phyloP scores from a whole-genome alignment of 257 asterid genomes.

The Solanum piurae region DNA sequence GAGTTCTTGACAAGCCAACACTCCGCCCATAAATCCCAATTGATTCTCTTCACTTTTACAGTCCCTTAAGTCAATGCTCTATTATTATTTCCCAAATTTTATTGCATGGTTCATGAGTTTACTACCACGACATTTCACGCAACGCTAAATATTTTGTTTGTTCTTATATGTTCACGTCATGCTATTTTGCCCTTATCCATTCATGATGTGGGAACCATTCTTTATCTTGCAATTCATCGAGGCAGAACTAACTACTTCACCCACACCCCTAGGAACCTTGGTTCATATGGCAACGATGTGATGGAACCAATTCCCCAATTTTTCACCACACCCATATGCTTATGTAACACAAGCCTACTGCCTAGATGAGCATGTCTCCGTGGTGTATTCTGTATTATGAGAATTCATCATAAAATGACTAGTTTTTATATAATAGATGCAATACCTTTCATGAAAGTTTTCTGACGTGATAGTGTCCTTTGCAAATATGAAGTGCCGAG shows the following conservation, averaged over 20 bases:
- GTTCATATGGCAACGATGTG: not conserved
- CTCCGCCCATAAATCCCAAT: not conserved
- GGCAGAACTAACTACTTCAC: not conserved
- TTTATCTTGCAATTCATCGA: not conserved
- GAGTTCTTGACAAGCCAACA: not conserved
- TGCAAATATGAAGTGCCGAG: not conserved
- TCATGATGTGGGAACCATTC: not conserved
- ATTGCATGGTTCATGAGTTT: not conserved
- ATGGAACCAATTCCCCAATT: not conserved
- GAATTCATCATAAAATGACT: not conserved
- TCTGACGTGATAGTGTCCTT: not conserved
- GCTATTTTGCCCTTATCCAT: not conserved
- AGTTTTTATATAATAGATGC: not conserved
- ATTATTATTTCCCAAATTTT: not conserved
- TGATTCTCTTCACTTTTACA: not conserved
- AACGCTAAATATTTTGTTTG: not conserved
- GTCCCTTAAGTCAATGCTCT: not conserved
- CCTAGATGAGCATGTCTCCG: not conserved
- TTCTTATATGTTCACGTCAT: not conserved
- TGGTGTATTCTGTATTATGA: not conserved
- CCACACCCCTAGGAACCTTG: not conserved
- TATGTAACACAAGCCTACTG: not conserved
- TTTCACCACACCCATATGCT: not conserved
- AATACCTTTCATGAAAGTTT: not conserved
- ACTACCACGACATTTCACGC: not conserved